Evolutionary conservation across 2,329 filamentous ascomycete genomes (phyloP).

Genomic region (Tricladium varicosporioides): DNA sequence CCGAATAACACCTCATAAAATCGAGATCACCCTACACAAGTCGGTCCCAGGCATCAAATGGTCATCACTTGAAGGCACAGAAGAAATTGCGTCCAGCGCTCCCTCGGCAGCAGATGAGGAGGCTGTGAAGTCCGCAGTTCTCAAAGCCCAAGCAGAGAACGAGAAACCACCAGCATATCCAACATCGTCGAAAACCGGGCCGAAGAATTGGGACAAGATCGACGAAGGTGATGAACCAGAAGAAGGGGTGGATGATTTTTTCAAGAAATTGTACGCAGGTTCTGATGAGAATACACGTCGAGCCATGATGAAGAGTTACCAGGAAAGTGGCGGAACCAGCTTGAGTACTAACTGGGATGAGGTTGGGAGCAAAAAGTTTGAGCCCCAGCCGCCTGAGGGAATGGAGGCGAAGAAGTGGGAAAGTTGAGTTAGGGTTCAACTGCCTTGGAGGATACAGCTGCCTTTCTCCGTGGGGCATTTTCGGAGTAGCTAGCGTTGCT

Average conservation of each 20-base stretch:
- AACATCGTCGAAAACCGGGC: conserved; percentile 77
- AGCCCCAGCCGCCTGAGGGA: conserved; percentile 72
- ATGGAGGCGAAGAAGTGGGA: conserved; percentile 15
- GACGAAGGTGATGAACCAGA: conserved; percentile 53
- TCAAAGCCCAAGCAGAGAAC: conserved; percentile 17
- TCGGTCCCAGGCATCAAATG: conserved; percentile 47
- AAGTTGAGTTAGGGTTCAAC: not conserved
- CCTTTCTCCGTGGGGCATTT: not conserved
- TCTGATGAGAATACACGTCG: conserved; percentile 77
- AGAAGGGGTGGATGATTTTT: conserved; percentile 74
- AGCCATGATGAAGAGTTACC: conserved; percentile 97
- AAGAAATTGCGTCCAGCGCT: conserved; percentile 11
- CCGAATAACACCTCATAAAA: conserved; percentile 71
- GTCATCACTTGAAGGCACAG: conserved; percentile 29
- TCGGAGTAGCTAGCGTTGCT: not conserved
- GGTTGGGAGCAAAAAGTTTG: conserved; percentile 69
- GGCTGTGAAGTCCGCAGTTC: conserved; percentile 19
- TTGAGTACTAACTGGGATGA: conserved; percentile 91
- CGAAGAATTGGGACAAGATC: conserved; percentile 91
- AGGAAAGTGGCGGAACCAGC: conserved; percentile 89
- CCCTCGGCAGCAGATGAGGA: conserved; percentile 7
- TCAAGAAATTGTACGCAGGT: conserved; percentile 81
- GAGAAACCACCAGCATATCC: conserved; percentile 65
- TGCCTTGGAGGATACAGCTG: not conserved
- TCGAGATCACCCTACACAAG: conserved; percentile 76